Evolutionary conservation across 768 basidiomycete genomes (phyloP), one percentile per base, ranked within the genome.

Genomic region (Trametes cinnabarina): DNA sequence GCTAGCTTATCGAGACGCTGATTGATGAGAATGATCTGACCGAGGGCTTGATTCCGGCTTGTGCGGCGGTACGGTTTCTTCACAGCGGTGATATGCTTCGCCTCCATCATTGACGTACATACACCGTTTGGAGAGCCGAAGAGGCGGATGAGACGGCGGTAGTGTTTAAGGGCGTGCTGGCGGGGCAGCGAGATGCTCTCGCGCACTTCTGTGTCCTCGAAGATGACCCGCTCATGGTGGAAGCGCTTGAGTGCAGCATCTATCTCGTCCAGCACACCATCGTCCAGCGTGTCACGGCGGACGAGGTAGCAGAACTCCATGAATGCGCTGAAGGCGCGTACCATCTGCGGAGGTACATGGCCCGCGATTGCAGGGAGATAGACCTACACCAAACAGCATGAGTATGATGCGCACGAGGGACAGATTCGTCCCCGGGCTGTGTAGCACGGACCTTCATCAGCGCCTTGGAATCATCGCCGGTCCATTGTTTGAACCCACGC

Each of bases 401-500:
- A n/a, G n/a, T n/a, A n/a, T n/a, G n/a, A n/a, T n/a, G n/a, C n/a
- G n/a, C n/a, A n/a, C n/a, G n/a, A n/a, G n/a, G n/a, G n/a, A n/a
- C n/a, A n/a, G n/a, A n/a, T n/a, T n/a, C n/a, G n/a, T n/a, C n/a
- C n/a, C n/a, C n/a, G n/a, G n/a, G n/a, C n/a, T n/a, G n/a, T n/a
- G n/a, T n/a, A n/a, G n/a, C n/a, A n/a, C n/a, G n/a, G n/a, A 68
- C 68, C 62, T 69, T 69, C 66, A 69, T 69, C 14, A 69, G 37
- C 1, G 59, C 69, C 46, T 69, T 69, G 0, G 66, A 69, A 40
- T 70, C 68, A 34, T 70, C 61, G 3, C 66, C 69, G 1, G 66
- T 69, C 68, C 68, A 69, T 23, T 68, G 68, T 30, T 67, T 68
- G 62, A 68, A 69, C 26, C 53, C 51, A 10, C 68, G 56, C 0